Evolutionary conservation across 2,329 filamentous ascomycete species (phyloP).

Genomic region (Verticillium tricorpus): DNA sequence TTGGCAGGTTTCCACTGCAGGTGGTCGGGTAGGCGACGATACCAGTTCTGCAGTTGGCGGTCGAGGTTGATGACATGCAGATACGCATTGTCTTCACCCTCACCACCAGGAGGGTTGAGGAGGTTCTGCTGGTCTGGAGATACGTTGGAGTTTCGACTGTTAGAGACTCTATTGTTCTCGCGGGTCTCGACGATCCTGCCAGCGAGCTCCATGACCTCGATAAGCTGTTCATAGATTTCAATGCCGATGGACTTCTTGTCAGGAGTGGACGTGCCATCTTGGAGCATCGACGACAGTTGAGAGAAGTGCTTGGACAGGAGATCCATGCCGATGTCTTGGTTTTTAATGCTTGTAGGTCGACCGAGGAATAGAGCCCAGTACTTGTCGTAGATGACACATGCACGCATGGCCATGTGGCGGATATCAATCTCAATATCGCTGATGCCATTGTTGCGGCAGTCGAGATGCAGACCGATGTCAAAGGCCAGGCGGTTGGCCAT

Average conservation of each 20-base stretch:
- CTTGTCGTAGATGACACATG: slow-evolving; percentile 49
- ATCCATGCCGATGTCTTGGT: slow-evolving; percentile 44
- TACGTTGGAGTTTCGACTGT: slow-evolving; percentile 18
- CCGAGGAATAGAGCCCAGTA: slow-evolving; percentile 53
- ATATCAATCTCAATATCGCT: slow-evolving; percentile 41
- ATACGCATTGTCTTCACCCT: slow-evolving; percentile 40
- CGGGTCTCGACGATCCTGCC: slow-evolving; percentile 44
- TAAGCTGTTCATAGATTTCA: slow-evolving; percentile 45
- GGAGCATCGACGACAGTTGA: slow-evolving; percentile 29
- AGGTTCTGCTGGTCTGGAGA: slow-evolving; percentile 24
- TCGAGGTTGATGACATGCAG: slow-evolving; percentile 46
- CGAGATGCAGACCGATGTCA: slow-evolving; percentile 44
- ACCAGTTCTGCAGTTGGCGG: slow-evolving; percentile 50
- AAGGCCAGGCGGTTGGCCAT: slow-evolving; percentile 42
- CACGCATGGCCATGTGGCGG: slow-evolving; percentile 45
- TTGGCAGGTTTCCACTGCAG: slow-evolving; percentile 44
- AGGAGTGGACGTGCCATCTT: slow-evolving; percentile 23
- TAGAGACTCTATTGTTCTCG: slow-evolving; percentile 29
- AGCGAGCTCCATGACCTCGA: slow-evolving; percentile 52
- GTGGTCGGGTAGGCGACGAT: slow-evolving; percentile 43
- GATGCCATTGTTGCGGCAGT: slow-evolving; percentile 35
- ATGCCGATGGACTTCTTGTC: slow-evolving; percentile 14
- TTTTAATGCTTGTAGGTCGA: slow-evolving; percentile 49
- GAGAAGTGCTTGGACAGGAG: slow-evolving; percentile 40
- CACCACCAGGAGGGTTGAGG: slow-evolving; percentile 12